phyloP scores from a whole-genome alignment of 495 filamentous ascomycete genomes.

The Neurospora sp. region DNA sequence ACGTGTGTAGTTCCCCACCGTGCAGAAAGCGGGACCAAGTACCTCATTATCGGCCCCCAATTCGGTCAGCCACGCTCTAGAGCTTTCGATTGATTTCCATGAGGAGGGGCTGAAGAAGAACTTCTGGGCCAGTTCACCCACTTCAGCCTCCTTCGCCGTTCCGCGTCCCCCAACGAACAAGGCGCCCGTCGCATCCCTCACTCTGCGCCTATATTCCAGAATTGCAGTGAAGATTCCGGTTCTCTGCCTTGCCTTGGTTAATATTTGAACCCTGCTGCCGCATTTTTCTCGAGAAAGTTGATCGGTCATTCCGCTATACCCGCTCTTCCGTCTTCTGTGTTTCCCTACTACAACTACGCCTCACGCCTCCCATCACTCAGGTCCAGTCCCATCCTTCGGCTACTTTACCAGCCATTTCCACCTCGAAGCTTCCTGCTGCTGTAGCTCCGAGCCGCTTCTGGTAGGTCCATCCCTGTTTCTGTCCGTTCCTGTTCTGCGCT shows the following conservation, averaged over 20 bases:
- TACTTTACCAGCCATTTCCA: background rate
- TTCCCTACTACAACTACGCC: background rate
- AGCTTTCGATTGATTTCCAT: constrained; percentile 31
- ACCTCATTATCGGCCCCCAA: constrained; percentile 12
- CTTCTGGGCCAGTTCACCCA: background rate
- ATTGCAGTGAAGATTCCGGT: background rate
- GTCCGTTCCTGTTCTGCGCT: background rate
- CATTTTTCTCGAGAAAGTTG: background rate
- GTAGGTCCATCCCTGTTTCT: constrained; percentile 1
- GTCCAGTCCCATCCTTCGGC: background rate
- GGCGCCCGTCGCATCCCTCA: background rate
- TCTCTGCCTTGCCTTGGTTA: background rate
- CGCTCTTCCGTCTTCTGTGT: background rate
- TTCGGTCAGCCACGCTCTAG: constrained; percentile 24
- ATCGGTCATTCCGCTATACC: background rate
- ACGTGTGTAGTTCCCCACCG: too few species aligned
- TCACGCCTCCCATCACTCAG: background rate
- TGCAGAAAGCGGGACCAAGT: background rate
- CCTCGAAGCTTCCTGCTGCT: background rate
- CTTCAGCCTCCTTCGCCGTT: background rate
- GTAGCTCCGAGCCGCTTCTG: background rate
- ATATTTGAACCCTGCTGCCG: background rate
- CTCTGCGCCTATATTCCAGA: background rate
- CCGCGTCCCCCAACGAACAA: background rate
- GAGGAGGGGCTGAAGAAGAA: constrained; percentile 22